Base-by-base conservation (phyloP, 805 yeast genomes). In the Jamesozyma jinghongensis region DNA sequence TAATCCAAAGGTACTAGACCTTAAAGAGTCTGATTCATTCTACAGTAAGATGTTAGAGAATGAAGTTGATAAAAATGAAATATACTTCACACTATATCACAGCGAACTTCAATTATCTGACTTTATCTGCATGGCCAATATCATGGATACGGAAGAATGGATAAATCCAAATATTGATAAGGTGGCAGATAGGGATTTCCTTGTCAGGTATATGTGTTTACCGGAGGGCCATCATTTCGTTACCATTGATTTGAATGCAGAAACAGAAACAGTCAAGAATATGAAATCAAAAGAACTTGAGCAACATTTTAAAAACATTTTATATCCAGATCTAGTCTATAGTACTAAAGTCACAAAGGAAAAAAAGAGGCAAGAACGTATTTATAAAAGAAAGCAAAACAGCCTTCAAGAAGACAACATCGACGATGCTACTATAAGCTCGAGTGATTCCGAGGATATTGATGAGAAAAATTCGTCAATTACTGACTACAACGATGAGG, bases 1-100 rank as follows among this genome's bases (percentile, higher is more conserved):
- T 19, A 51, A 42, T 12, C 36, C 46, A 3, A 46, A 49, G 3
- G 40, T 43, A 3, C 34, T 52, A 16, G 56, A 55, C 12, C 32
- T 34, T 11, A 43, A 36, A 3, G 46, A 46, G 18, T n/a, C 46
- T 2, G 13, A 18, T 8, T 46, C 48, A 7, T 32, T 40, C 34
- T 43, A 44, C 18, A 34, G 43, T 4, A 41, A 41, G 11, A 39
- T 40, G 17, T 43, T 54, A 14, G 48, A 47, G 5, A 34, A 54
- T 0, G 51, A 48, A 4, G 49, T 48, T 17, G 43, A 48, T 30
- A 39, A 47, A 0, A 67, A 69, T 49, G 85, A 79, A 54, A 34
- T 79, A 4, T 74, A 72, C 47, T 49, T 79, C n/a, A 70, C 82
- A 0, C 65, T 80, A 3, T 66, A 69, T 13, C 40, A 62, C 16